Percentiles rank a stretch among this genome's conserved stretches.
These are phyloP conservation scores for Sphaerosporella brunnea DNA, from an alignment of 495 filamentous ascomycete genomes.

Conservation along the genomic window DNA sequence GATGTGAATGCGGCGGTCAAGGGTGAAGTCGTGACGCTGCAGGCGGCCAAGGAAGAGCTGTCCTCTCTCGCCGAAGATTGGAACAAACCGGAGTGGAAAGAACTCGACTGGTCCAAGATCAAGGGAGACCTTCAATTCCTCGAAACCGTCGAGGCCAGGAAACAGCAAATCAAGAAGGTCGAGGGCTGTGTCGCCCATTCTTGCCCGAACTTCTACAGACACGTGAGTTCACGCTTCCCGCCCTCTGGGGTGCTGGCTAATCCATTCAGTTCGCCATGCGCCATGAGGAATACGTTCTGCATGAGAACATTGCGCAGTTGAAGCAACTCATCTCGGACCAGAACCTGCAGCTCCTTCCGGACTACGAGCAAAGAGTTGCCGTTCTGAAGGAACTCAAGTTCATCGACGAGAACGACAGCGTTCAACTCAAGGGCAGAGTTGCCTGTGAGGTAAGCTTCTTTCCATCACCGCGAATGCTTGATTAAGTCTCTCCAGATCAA, in stretches of 20 bases:
- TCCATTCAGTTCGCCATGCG: conserved; percentile 58
- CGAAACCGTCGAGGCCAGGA: conserved; percentile 51
- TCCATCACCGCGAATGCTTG: not conserved
- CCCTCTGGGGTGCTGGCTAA: conserved; percentile 9
- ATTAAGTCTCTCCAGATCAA: conserved; percentile 63
- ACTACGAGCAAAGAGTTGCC: conserved; percentile 87
- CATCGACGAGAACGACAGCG: conserved; percentile 63
- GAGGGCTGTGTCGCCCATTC: conserved; percentile 40
- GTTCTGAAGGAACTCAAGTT: conserved; percentile 83
- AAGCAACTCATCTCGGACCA: conserved; percentile 84
- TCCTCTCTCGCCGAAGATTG: conserved; percentile 47
- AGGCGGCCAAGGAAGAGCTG: conserved; percentile 41
- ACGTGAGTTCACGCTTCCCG: conserved; percentile 38
- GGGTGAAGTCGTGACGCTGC: conserved; percentile 29
- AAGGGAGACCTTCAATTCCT: conserved; percentile 60
- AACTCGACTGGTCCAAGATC: conserved; percentile 63
- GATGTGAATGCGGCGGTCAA: conserved; percentile 36
- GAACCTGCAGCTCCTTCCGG: conserved; percentile 89
- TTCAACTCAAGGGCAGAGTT: conserved; percentile 92
- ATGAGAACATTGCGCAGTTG: conserved; percentile 71
- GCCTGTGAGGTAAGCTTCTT: conserved; percentile 54
- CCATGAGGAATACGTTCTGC: conserved; percentile 85
- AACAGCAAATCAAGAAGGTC: conserved; percentile 39
- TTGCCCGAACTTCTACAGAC: conserved; percentile 66
- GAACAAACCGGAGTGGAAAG: conserved; percentile 59